phyloP scores from a whole-genome alignment of 2,329 filamentous ascomycete species.

The Monosporascus sp. region DNA sequence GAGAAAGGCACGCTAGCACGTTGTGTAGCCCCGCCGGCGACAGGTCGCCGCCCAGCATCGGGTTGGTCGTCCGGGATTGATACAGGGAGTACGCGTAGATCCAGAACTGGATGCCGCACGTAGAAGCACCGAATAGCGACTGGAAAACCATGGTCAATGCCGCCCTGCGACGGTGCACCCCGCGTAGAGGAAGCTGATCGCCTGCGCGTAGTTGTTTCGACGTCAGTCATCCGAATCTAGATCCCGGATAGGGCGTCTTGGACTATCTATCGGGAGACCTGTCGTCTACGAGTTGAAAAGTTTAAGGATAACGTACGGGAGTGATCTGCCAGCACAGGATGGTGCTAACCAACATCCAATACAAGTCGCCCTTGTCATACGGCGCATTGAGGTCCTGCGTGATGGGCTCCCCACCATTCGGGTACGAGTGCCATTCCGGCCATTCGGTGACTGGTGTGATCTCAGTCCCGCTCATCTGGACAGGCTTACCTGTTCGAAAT shows the following conservation, averaged over 20 bases:
- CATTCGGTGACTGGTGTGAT: slow-evolving; percentile 31
- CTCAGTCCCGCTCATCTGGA: background rate
- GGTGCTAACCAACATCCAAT: slow-evolving; percentile 36
- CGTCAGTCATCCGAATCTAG: background rate
- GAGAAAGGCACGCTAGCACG: slow-evolving; percentile 31
- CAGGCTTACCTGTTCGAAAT: background rate
- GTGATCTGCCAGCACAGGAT: slow-evolving; percentile 34
- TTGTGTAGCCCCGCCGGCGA: slow-evolving; percentile 30
- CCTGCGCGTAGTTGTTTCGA: slow-evolving; percentile 2
- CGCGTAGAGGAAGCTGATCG: slow-evolving; percentile 35
- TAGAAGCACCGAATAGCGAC: slow-evolving; percentile 41
- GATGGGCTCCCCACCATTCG: slow-evolving; percentile 37
- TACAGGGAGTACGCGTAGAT: slow-evolving; percentile 42
- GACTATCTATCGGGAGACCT: too few relatives aligned
- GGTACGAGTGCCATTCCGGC: slow-evolving; percentile 35
- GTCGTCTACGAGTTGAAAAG: too few relatives aligned
- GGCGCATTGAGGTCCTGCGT: slow-evolving; percentile 38
- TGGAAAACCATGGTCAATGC: slow-evolving; percentile 42
- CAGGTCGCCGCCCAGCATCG: slow-evolving; percentile 31
- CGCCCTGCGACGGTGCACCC: slow-evolving; percentile 32
- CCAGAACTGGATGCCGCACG: slow-evolving; percentile 42
- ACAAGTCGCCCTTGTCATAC: slow-evolving; percentile 41
- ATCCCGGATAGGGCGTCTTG: too few relatives aligned
- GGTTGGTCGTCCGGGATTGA: slow-evolving; percentile 29
- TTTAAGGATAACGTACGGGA: slow-evolving; percentile 11